phyloP scores from a whole-genome alignment of 352 stramenopile species.

The Thraustochytrium striatum region DNA sequence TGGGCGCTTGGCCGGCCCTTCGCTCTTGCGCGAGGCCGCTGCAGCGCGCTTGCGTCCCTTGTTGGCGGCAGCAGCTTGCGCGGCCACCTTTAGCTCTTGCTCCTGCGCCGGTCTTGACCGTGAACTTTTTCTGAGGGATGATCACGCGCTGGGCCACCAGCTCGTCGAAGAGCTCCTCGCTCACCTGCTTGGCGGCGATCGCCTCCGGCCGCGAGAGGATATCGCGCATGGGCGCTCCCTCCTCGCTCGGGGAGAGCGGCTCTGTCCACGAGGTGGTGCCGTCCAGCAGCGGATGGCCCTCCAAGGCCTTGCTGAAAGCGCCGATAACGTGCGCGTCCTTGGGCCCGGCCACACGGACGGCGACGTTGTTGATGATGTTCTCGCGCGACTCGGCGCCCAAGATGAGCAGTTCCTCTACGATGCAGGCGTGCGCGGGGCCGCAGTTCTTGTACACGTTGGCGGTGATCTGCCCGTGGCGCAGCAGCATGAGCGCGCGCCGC shows the following conservation, averaged over 20 bases:
- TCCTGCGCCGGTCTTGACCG: neutral
- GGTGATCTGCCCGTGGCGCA: neutral
- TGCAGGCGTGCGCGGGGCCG: neutral
- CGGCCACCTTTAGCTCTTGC: neutral
- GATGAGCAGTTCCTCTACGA: constrained; percentile 17
- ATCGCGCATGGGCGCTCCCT: neutral
- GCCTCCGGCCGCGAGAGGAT: neutral
- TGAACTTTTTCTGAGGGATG: constrained; percentile 25
- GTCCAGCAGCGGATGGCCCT: neutral
- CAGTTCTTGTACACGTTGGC: neutral
- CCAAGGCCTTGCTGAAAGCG: neutral
- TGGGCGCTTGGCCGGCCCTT: too few relatives aligned
- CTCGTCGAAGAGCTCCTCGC: constrained; percentile 10
- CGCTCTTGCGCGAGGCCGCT: too few relatives aligned
- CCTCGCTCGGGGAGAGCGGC: neutral
- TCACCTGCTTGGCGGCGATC: constrained; percentile 7
- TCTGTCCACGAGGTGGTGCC: too few relatives aligned
- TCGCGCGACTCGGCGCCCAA: constrained; percentile 3
- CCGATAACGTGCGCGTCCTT: neutral
- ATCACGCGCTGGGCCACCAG: neutral
- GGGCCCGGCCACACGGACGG: neutral
- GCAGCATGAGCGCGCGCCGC: constrained; percentile 30
- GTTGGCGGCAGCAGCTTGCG: neutral
- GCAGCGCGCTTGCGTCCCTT: constrained; percentile 27
- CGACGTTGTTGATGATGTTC: neutral